Evolutionary conservation across 2,329 filamentous ascomycete species (phyloP).

Genomic region (Lecanosticta acicola): DNA sequence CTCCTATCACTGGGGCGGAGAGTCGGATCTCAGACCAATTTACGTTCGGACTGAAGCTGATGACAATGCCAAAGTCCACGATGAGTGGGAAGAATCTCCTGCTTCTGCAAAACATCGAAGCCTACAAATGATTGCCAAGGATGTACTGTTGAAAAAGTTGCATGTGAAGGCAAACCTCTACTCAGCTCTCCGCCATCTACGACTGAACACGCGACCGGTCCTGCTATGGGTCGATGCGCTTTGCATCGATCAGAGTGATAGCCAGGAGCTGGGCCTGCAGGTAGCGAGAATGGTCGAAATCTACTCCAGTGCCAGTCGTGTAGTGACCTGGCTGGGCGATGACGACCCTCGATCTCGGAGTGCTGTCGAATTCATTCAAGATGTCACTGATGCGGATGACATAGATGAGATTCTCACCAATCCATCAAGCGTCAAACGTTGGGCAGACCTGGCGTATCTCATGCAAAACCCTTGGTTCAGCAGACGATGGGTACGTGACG

Average conservation of each 20-base stretch:
- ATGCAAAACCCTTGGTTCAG: constrained; percentile 11
- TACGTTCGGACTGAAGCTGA: neutral
- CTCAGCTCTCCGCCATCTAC: neutral
- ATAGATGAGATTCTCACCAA: constrained; percentile 1
- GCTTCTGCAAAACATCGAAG: neutral
- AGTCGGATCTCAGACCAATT: neutral
- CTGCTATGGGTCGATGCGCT: constrained; percentile 11
- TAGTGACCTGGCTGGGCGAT: constrained; percentile 7
- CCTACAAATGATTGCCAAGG: neutral
- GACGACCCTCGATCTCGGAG: constrained; percentile 1
- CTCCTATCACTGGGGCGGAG: constrained; percentile 1
- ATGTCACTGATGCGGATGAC: constrained; percentile 1
- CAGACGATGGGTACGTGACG: constrained; percentile 11
- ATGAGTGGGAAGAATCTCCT: neutral
- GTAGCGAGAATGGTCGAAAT: constrained; percentile 8
- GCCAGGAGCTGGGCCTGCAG: constrained; percentile 4
- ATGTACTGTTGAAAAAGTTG: neutral
- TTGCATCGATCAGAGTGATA: constrained; percentile 12
- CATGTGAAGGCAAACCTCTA: neutral
- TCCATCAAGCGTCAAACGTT: neutral
- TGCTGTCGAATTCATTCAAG: constrained; percentile 5
- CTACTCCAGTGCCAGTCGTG: constrained; percentile 3
- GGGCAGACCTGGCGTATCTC: constrained; percentile 7
- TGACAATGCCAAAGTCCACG: neutral
- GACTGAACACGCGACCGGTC: neutral